phyloP scores from a whole-genome alignment of 805 yeast genomes.

The Candida suzukii region DNA sequence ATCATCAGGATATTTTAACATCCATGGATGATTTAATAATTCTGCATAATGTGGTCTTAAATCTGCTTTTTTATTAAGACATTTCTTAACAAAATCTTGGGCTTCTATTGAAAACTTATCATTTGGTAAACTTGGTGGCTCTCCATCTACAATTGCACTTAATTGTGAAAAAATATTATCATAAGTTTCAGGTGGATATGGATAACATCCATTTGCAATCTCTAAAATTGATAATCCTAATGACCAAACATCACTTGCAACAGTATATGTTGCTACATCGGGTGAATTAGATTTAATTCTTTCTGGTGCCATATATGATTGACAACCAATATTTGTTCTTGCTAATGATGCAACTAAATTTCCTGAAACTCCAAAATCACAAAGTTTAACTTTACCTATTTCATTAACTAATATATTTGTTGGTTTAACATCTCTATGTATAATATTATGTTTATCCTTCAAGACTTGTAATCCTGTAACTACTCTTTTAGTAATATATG shows the following conservation, averaged over 20 bases:
- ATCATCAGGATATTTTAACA: slow-evolving; percentile 41
- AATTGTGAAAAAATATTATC: slow-evolving; percentile 87
- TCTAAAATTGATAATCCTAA: slow-evolving; percentile 82
- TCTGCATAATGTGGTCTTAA: slow-evolving; percentile 75
- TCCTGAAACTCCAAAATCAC: slow-evolving; percentile 96
- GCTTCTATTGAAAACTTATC: slow-evolving; percentile 67
- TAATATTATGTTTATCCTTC: slow-evolving; percentile 86
- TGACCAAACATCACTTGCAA: slow-evolving; percentile 95
- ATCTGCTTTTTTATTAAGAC: slow-evolving; percentile 75
- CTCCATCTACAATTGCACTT: slow-evolving; percentile 95
- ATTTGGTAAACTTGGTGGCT: slow-evolving; percentile 72
- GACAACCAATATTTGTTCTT: slow-evolving; percentile 94
- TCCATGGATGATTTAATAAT: slow-evolving; percentile 80
- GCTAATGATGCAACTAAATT: slow-evolving; percentile 93
- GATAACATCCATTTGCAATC: slow-evolving; percentile 85
- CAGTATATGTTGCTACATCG: slow-evolving; percentile 77
- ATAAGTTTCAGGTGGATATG: slow-evolving; percentile 94
- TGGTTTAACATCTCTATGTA: slow-evolving; percentile 95
- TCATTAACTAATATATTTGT: slow-evolving; percentile 79
- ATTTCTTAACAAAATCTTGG: slow-evolving; percentile 67
- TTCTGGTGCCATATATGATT: slow-evolving; percentile 98
- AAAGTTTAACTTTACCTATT: slow-evolving; percentile 78
- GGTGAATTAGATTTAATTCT: slow-evolving; percentile 72
- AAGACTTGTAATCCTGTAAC: slow-evolving; percentile 75
- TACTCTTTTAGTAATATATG: slow-evolving; percentile 72